A percentile compares a stretch with the other conserved stretches of the same genome.
Conservation (phyloP, 2,329 filamentous ascomycete species). For the Hymenoscyphus fraxineus region DNA sequence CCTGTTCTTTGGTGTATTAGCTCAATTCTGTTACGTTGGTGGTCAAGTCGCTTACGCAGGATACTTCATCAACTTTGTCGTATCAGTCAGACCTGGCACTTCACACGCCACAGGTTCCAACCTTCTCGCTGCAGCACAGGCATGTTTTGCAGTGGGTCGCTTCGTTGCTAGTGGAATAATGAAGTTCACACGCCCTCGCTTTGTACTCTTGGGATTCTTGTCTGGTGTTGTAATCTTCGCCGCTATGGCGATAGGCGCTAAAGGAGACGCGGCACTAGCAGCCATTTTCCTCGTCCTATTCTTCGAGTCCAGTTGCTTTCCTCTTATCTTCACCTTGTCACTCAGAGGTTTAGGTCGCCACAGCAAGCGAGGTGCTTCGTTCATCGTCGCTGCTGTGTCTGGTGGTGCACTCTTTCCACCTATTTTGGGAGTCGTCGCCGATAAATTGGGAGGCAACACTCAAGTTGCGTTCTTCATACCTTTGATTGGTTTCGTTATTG, state of each 20-base stretch:
- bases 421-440: conserved; percentile 24
- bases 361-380: conserved; percentile 75
- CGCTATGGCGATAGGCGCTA: conserved; percentile 38
- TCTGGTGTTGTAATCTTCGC: conserved; percentile 57
- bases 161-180: conserved; percentile 65
- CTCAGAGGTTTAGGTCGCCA: conserved; percentile 75
- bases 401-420: conserved; percentile 31
- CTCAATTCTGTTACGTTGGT: conserved; percentile 78
- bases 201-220: conserved; percentile 59
- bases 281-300: conserved; percentile 65
- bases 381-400: conserved; percentile 54
- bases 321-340: conserved; percentile 74
- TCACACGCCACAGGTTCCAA: conserved; percentile 53
- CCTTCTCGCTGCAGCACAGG: conserved; percentile 69
- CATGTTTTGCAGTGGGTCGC: conserved; percentile 69
- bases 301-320: conserved; percentile 78
- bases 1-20: conserved; percentile 68
- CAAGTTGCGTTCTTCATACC: conserved; percentile 28
- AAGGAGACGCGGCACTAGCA: conserved; percentile 51
- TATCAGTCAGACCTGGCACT: conserved; percentile 38
- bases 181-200: conserved; percentile 57
- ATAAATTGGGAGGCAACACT: conserved; percentile 24
- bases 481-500: conserved; percentile 25
- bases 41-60: conserved; percentile 27
- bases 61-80: conserved; percentile 61